phyloP scores from a whole-genome alignment of 2,329 filamentous ascomycete genomes.

The Pestalotiopsis sp. region DNA sequence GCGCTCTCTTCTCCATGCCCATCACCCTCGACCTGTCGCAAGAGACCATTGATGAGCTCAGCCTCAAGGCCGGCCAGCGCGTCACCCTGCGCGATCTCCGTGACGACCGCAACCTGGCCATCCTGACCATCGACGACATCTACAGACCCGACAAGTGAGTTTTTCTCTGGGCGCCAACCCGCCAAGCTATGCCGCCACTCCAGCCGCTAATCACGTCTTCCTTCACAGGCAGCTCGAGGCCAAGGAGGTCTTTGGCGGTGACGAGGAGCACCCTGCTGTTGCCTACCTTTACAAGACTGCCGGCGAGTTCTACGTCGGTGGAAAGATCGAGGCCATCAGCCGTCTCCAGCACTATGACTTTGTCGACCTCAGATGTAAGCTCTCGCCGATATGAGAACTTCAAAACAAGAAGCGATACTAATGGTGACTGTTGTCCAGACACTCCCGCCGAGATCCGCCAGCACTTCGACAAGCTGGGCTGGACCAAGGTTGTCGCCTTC shows the following conservation, averaged over 20 bases:
- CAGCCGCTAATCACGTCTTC: slow-evolving; percentile 42
- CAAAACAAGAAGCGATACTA: not conserved
- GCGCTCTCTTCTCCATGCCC: slow-evolving; percentile 93
- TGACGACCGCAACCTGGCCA: slow-evolving; percentile 94
- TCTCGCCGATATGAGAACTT: too few species aligned
- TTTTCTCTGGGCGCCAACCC: slow-evolving; percentile 11
- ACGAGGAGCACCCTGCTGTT: slow-evolving; percentile 89
- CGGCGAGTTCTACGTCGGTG: slow-evolving; percentile 89
- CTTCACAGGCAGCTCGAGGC: slow-evolving; percentile 76
- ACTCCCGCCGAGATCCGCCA: slow-evolving; percentile 91
- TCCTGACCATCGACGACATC: slow-evolving; percentile 92
- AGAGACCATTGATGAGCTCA: slow-evolving; percentile 72
- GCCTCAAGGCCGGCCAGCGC: slow-evolving; percentile 78
- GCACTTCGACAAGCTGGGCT: slow-evolving; percentile 99
- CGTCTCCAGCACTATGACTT: slow-evolving; percentile 98
- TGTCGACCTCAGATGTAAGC: slow-evolving; percentile 82
- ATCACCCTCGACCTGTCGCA: slow-evolving; percentile 89
- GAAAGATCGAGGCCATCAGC: slow-evolving; percentile 94
- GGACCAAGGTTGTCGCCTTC: slow-evolving; percentile 97
- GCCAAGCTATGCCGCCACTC: slow-evolving; percentile 50
- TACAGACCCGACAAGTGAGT: slow-evolving; percentile 93
- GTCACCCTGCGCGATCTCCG: slow-evolving; percentile 92
- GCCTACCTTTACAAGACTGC: slow-evolving; percentile 83
- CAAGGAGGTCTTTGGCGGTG: slow-evolving; percentile 89
- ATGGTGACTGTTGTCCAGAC: slow-evolving; percentile 49